Conservation (phyloP, 192 early-diverging fungal species). For the Rhizophagus clarus region DNA sequence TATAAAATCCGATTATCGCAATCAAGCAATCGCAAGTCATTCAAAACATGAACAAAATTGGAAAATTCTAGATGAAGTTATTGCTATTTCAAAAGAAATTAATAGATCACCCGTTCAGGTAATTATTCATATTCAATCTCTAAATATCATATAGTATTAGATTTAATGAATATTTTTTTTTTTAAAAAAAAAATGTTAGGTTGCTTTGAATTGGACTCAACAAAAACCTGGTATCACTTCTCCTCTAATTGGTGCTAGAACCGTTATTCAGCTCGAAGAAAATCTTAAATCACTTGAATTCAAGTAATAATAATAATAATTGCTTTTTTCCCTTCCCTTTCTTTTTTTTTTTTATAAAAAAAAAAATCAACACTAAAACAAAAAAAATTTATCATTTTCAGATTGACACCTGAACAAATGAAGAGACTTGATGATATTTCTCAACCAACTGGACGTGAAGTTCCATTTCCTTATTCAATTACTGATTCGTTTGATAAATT, state of each 20-base stretch:
- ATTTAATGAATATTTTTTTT: no score
- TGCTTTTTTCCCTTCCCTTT: no score
- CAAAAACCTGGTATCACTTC: no score
- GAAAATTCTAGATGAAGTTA: slow-evolving; percentile 47
- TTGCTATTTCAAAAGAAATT: slow-evolving; percentile 44
- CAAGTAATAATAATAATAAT: neutral
- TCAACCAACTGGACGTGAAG: no score
- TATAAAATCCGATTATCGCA: no score
- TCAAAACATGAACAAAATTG: slow-evolving; percentile 34
- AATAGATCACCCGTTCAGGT: slow-evolving; percentile 44
- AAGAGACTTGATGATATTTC: neutral
- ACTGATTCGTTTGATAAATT: no score
- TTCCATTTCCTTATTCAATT: no score
- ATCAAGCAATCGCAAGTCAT: no score
- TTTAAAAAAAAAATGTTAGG: no score
- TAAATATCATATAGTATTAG: no score
- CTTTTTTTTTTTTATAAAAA: neutral
- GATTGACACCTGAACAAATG: neutral
- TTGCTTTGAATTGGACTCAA: no score
- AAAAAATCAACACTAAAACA: no score
- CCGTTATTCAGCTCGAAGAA: slow-evolving; percentile 36
- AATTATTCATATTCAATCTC: neutral
- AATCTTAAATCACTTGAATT: slow-evolving; percentile 44
- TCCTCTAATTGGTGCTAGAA: slow-evolving; percentile 39
- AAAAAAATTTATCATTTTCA: neutral